Conservation (phyloP, 2,329 filamentous ascomycete genomes). For the Pyrenophora tritici-repentis region DNA sequence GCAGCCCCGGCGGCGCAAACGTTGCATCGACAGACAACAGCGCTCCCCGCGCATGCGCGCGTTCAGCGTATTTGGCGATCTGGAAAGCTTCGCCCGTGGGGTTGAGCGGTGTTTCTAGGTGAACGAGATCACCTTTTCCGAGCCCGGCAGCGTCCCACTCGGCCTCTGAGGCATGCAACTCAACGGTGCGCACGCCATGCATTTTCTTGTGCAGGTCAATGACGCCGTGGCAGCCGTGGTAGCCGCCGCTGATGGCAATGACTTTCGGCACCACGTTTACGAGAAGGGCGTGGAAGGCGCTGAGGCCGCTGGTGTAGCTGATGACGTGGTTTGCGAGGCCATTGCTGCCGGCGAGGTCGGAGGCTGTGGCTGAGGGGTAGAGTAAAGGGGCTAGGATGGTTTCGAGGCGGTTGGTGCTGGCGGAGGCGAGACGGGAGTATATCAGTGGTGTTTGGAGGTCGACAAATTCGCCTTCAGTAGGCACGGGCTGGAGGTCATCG, state of each 20-base stretch:
- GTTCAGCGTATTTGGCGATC: constrained; percentile 71
- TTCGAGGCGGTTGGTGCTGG: constrained; percentile 85
- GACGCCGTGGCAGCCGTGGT: constrained; percentile 93
- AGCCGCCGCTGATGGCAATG: constrained; percentile 81
- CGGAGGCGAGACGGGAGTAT: constrained; percentile 80
- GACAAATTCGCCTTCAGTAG: constrained; percentile 50
- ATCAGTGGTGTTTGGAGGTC: constrained; percentile 52
- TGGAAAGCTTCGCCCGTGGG: constrained; percentile 81
- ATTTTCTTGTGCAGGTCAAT: constrained; percentile 75
- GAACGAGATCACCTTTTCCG: constrained; percentile 78
- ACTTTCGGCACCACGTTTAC: constrained; percentile 82
- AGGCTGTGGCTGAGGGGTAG: constrained; percentile 52
- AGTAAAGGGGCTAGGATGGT: constrained; percentile 76
- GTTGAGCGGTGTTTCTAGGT: constrained; percentile 93
- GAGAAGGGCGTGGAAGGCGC: constrained; percentile 85
- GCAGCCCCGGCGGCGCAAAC: constrained; percentile 87
- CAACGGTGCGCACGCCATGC: constrained; percentile 72
- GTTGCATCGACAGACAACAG: constrained; percentile 85
- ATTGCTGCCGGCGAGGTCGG: constrained; percentile 16
- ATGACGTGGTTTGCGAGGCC: constrained; percentile 58
- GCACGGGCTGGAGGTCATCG: constrained; percentile 61
- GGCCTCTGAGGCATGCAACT: constrained; percentile 58
- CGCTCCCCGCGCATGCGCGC: constrained; percentile 74
- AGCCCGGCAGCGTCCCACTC: constrained; percentile 70
- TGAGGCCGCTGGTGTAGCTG: constrained; percentile 82